Evolutionary conservation across 768 basidiomycete species (phyloP).

Genomic region (Hygrophorus pudorinus): DNA sequence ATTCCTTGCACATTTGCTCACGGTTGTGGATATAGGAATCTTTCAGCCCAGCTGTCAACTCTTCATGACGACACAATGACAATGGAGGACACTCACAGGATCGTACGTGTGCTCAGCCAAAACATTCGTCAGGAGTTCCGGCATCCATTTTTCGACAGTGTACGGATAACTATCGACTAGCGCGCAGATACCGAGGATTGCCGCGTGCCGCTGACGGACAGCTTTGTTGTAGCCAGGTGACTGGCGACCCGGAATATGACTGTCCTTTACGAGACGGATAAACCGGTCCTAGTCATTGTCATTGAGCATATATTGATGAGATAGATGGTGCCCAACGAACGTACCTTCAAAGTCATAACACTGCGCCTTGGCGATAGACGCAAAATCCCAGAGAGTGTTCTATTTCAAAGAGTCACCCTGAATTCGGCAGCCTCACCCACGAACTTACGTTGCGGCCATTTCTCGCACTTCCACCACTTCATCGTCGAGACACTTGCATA

Average conservation of each 20-base stretch:
- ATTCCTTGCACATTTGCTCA: slow-evolving; percentile 69
- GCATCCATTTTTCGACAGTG: slow-evolving; percentile 92
- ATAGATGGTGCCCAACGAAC: background rate
- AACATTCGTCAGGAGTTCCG: slow-evolving; percentile 68
- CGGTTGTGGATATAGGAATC: slow-evolving; percentile 80
- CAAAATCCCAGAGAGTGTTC: slow-evolving; percentile 75
- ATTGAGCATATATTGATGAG: slow-evolving; percentile 3
- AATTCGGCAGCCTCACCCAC: background rate
- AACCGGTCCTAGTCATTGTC: slow-evolving; percentile 54
- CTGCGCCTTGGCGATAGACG: slow-evolving; percentile 73
- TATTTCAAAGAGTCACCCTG: slow-evolving; percentile 15
- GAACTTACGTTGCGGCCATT: slow-evolving; percentile 71
- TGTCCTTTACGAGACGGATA: slow-evolving; percentile 59
- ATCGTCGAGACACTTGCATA: slow-evolving; percentile 76
- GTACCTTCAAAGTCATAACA: slow-evolving; percentile 62
- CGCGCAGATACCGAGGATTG: slow-evolving; percentile 89
- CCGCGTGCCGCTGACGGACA: slow-evolving; percentile 76
- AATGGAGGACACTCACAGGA: slow-evolving; percentile 38
- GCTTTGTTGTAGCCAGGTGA: slow-evolving; percentile 59
- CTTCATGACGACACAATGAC: background rate
- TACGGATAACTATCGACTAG: slow-evolving; percentile 93
- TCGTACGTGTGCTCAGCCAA: slow-evolving; percentile 81
- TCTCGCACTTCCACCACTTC: slow-evolving; percentile 85
- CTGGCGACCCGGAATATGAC: slow-evolving; percentile 52
- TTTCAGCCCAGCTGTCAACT: slow-evolving; percentile 12